Base-by-base conservation (phyloP, 169 alveolate genomes). In the Eimeria acervulina region DNA sequence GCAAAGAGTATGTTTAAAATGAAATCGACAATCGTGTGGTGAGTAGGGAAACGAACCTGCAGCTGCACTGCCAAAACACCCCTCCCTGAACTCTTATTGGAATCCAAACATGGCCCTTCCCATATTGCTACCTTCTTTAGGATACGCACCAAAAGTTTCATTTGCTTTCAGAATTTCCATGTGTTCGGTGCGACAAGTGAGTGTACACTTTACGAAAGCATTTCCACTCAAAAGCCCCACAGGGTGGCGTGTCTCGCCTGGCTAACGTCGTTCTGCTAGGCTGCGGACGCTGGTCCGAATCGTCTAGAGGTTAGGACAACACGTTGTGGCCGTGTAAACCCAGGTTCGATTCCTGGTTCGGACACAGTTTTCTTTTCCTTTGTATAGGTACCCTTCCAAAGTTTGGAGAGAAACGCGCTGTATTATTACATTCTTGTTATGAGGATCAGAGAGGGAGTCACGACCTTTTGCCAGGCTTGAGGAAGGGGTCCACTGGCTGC, bases 231-330 rank as follows among this genome's bases (percentile, higher is more conserved):
- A 63, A 63, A n/a, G 40, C 0, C 0, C 21, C 1, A 63, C 38
- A 63, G 19, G 6, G 38, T 63, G 0, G 40, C 19, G 76, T 26
- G 76, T 26, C 6, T 59, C 28, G n/a, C 19, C 33, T 8, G 5
- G 19, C 17, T 6, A 63, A 63, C 2, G 21, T 21, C 12, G 19
- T 23, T 70, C 51, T 74, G 88, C 38, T 21, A 5, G 8, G 31
- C 4, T 0, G 7, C 0, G 23, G 23, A 33, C 1, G 40, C n/a
- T 81, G 93, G 99, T 98, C 99, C 99, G 98, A 98, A 98, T 98
- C 99, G 99, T 98, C 99, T 98, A 98, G 99, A 95, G 99, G 99
- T 98, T 98, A 98, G 99, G 99, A 98, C 99, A 97, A 98, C 99
- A 98, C 99, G 98, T 98, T 98, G 99, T 98, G 99, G 99, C 98